phyloP scores from a whole-genome alignment of 495 filamentous ascomycete genomes.

The Neurospora sp. region DNA sequence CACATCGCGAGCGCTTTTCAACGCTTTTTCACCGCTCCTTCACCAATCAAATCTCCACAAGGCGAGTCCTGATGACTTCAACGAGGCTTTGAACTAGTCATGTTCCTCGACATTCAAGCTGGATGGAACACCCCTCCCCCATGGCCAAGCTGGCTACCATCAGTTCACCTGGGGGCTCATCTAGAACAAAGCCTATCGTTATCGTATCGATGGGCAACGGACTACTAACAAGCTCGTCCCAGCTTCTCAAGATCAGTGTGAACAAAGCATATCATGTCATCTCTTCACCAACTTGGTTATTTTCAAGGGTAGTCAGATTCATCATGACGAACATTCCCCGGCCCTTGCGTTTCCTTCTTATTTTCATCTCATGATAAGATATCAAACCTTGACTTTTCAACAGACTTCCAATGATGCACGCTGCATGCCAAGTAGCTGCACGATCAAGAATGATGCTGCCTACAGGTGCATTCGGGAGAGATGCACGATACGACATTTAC shows the following conservation, averaged over 20 bases:
- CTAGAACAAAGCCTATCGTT: neutral
- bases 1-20: neutral
- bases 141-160: neutral
- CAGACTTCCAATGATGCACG: neutral
- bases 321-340: neutral
- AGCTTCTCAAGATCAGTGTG: neutral
- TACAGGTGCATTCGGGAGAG: neutral
- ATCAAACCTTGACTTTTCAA: neutral
- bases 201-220: neutral
- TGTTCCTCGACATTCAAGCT: neutral
- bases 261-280: neutral
- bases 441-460: neutral
- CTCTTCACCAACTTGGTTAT: neutral
- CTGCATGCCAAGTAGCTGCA: neutral
- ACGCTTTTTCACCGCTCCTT: neutral
- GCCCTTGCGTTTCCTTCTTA: neutral
- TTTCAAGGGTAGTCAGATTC: neutral
- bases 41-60: neutral
- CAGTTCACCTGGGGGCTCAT: neutral
- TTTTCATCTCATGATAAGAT: neutral
- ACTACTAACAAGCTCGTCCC: neutral
- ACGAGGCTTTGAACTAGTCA: neutral
- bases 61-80: neutral
- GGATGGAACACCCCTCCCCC: neutral
- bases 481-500: neutral